Base-by-base conservation (phyloP, 768 basidiomycete species). In the Lyophyllum semitale region DNA sequence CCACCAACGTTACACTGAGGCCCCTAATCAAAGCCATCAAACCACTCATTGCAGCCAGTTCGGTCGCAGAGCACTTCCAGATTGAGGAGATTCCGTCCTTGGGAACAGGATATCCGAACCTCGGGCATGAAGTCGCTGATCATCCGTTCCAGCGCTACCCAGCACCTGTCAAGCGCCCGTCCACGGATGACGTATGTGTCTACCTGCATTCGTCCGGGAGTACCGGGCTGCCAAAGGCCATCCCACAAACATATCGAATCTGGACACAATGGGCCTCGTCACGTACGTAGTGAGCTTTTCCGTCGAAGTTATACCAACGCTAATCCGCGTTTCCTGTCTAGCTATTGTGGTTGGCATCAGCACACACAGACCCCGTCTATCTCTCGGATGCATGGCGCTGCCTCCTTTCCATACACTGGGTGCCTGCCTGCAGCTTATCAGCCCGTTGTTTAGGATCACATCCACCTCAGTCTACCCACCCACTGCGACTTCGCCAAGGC, bases 121-220 rank as follows among this genome's bases (percentile, higher is more conserved):
- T 61, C 6, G 60, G 53, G 30, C 25, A 29, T 8, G 60, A 55
- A 53, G 48, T 23, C 13, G 25, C 35, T 3, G 30, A 50, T n/a
- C 42, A 58, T 32, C 22, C 48, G 12, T 54, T 54, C 38, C 38
- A 58, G 29, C 29, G 25, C 12, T 58, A 58, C 46, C 53, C 53
- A 6, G 13, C 23, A 17, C 44, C 57, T 22, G 15, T 29, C 5
- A 33, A 40, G 15, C 56, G 56, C 22, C 49, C 64, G 0, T 15
- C 17, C 12, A 30, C 48, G 1, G 57, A 71, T 11, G 65, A 59
- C 17, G 32, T 68, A 7, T 32, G 61, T n/a, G 51, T 63, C 27
- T 70, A 68, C 51, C 51, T 75, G 2, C 73, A 77, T 49, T 78
- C 77, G 0, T 76, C 77, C 0, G 75, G 75, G 12, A 75, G 76